These are phyloP conservation scores for Penicillium verhagenii DNA, from an alignment of 495 filamentous ascomycete species.

Conservation along the genomic window DNA sequence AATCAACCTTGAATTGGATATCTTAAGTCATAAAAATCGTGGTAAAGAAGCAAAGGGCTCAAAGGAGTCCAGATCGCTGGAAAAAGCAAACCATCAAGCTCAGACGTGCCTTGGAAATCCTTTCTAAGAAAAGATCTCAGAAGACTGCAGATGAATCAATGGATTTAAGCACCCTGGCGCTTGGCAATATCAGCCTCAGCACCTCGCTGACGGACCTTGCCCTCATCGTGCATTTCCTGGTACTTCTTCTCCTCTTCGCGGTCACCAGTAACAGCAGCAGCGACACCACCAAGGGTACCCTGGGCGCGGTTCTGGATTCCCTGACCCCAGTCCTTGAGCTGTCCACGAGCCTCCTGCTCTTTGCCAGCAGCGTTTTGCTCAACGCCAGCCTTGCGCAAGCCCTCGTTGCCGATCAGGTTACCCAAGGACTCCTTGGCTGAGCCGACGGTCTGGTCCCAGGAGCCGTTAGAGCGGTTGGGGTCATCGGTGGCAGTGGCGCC, in stretches of 20 bases:
- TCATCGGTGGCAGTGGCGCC: slow-evolving; percentile 73
- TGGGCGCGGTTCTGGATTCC: slow-evolving; percentile 70
- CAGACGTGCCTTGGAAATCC: neutral
- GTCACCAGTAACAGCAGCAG: slow-evolving; percentile 73
- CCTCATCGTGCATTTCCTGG: slow-evolving; percentile 71
- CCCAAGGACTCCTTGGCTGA: slow-evolving; percentile 82
- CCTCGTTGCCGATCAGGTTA: slow-evolving; percentile 70
- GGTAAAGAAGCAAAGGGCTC: neutral
- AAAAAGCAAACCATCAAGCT: neutral
- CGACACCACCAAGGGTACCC: slow-evolving; percentile 67
- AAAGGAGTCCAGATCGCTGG: neutral
- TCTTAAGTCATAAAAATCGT: neutral
- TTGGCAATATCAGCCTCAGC: slow-evolving; percentile 81
- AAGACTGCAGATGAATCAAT: neutral
- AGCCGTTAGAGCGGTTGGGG: slow-evolving; percentile 65
- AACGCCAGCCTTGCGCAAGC: slow-evolving; percentile 67
- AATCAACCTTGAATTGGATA: neutral
- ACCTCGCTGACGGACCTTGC: slow-evolving; percentile 82
- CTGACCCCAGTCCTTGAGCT: slow-evolving; percentile 70
- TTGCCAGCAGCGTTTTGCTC: slow-evolving; percentile 81
- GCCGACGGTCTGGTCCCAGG: slow-evolving; percentile 85
- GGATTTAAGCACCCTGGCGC: slow-evolving; percentile 41
- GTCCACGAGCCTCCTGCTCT: slow-evolving; percentile 78
- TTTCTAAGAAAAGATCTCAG: neutral
- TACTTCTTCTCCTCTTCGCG: slow-evolving; percentile 56